Percentiles rank a stretch among this genome's conserved stretches.
Evolutionary conservation across 163 green algal species (phyloP).

Genomic region (Prototheca cutis): DNA sequence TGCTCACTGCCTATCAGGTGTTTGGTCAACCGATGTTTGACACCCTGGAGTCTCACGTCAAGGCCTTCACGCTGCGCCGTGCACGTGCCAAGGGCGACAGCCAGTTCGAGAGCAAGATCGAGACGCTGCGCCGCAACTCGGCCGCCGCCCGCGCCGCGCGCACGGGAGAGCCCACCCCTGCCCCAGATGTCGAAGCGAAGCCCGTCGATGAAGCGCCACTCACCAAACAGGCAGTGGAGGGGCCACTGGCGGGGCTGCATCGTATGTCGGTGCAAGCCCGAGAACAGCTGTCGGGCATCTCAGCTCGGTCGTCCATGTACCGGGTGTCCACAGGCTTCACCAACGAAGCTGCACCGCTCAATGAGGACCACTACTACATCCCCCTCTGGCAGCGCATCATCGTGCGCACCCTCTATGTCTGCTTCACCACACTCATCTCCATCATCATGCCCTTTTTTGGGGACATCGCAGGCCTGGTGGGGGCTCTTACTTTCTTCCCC

Average conservation of each 20-base stretch:
- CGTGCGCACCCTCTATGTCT: constrained; percentile 2
- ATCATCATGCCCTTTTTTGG: constrained; percentile 12
- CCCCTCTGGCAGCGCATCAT: constrained; percentile 1
- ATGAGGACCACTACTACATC: constrained; percentile 1
- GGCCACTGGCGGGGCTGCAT: neutral
- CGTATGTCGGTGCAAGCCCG: neutral
- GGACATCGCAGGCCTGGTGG: constrained; percentile 8
- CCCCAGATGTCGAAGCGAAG: no score
- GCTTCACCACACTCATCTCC: constrained; percentile 9
- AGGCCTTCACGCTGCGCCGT: neutral
- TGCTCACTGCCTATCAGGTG: constrained; percentile 19
- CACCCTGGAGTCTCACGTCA: constrained; percentile 7
- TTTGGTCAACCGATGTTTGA: neutral
- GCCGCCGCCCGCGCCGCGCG: no score
- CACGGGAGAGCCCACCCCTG: neutral
- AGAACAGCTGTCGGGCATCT: neutral
- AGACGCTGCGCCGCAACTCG: neutral
- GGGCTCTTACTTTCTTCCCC: neutral
- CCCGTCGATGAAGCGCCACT: no score
- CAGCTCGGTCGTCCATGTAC: constrained; percentile 1
- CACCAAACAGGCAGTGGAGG: no score
- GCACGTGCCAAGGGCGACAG: neutral
- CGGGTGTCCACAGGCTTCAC: constrained; percentile 7
- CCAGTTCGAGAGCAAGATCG: neutral
- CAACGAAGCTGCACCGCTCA: constrained; percentile 2